phyloP scores from a whole-genome alignment of 768 basidiomycete genomes.

The Coprinellus aureogranulatus region DNA sequence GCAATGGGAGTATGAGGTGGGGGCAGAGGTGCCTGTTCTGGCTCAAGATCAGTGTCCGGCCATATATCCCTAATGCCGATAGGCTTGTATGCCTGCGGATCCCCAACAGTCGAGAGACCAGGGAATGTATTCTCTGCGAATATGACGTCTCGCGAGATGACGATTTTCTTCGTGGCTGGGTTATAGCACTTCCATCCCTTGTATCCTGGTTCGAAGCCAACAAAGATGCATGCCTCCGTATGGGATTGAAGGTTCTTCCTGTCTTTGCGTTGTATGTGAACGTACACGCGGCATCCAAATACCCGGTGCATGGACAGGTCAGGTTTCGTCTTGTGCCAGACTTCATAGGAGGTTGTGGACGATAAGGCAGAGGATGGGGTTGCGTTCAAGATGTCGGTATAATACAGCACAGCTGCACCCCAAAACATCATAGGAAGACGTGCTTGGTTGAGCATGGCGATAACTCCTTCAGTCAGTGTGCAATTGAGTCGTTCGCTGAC shows the following conservation, averaged over 20 bases:
- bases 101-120: background rate
- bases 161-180: background rate
- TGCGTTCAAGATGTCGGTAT: background rate
- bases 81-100: background rate
- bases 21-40: too few relatives aligned
- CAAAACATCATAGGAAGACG: background rate
- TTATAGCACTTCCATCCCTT: conserved; percentile 1
- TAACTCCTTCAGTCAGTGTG: background rate
- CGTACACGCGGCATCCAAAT: background rate
- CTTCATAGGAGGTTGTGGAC: background rate
- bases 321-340: background rate
- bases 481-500: background rate
- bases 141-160: background rate
- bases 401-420: background rate
- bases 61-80: too few relatives aligned
- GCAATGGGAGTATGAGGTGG: too few relatives aligned
- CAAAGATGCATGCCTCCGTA: background rate
- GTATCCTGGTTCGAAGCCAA: background rate
- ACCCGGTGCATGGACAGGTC: conserved; percentile 1
- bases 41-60: too few relatives aligned
- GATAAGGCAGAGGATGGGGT: background rate
- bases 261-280: background rate
- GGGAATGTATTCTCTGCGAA: background rate
- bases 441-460: background rate
- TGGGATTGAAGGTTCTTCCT: background rate